Conservation (phyloP, 768 basidiomycete species). For the Rhodotorula sphaerocarpa region DNA sequence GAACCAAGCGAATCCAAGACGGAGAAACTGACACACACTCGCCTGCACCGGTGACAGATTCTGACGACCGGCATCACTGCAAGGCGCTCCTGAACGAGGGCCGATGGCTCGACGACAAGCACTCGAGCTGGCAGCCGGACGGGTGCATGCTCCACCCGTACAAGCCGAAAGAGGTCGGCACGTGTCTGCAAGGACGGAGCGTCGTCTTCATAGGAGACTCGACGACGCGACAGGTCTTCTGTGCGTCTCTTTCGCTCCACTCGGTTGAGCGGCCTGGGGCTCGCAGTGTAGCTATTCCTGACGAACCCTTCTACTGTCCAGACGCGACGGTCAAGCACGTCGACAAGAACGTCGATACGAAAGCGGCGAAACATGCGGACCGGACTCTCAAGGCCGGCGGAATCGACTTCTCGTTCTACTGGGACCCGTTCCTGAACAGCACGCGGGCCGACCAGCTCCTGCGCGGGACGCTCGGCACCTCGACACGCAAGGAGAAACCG, state of each 20-base stretch:
- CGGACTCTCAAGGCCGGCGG: conserved; percentile 51
- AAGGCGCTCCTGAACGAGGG: conserved; percentile 61
- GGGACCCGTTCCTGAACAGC: conserved; percentile 83
- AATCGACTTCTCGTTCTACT: conserved; percentile 55
- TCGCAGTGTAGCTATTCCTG: conserved; percentile 55
- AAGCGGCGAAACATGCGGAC: conserved; percentile 63
- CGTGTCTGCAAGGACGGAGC: conserved; percentile 55
- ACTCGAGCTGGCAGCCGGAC: conserved; percentile 77
- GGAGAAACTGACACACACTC: not conserved
- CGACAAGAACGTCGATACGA: conserved; percentile 46
- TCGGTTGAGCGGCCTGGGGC: no score
- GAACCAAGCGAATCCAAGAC: no score
- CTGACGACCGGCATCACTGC: conserved; percentile 65
- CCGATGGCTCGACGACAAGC: conserved; percentile 63
- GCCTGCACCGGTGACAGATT: conserved; percentile 49
- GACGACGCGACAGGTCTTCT: conserved; percentile 68
- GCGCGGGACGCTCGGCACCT: conserved; percentile 36
- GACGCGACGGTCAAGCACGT: conserved; percentile 48
- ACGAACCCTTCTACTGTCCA: conserved; percentile 40
- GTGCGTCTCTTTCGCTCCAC: conserved; percentile 37
- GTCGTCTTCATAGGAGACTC: conserved; percentile 80
- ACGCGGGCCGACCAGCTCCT: conserved; percentile 53
- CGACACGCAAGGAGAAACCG: conserved; percentile 41
- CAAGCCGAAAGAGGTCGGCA: conserved; percentile 50
- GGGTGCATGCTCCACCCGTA: conserved; percentile 75